Base-by-base conservation (phyloP, 257 asterid genomes). In the Penstemon barbatus region DNA sequence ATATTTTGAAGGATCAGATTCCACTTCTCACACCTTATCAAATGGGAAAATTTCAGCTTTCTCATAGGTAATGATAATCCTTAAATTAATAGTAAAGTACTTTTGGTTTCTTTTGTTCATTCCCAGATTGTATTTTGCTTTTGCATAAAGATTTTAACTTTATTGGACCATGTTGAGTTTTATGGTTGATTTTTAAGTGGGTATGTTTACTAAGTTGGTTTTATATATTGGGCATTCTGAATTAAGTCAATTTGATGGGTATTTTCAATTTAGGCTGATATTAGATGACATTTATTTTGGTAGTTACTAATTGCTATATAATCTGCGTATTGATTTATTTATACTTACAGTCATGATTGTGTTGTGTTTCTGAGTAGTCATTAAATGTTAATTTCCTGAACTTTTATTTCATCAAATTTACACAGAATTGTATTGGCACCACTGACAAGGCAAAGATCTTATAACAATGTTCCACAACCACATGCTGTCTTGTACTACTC, bases 371-470 rank as follows among this genome's bases (percentile, higher is more conserved):
- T 4, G n/a, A 0, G 38, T 15, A 13, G 33, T 1, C 51, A 41
- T n/a, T 61, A 10, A n/a, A 8, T 37, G 13, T 9, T 41, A 25
- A n/a, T 9, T 48, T 68, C n/a, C 55, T 65, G 41, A 13, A 48
- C 49, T 18, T 6, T 39, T 43, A n/a, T 15, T 65, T 45, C 46
- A 13, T 49, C 9, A 10, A 55, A 46, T 15, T 44, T 39, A 4
- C 39, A 10, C 83, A 87, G 92, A 75, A 70, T 87, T 71, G 89
- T 87, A 48, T 44, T 87, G 84, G 90, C 95, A 9, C 95, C 95
- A 3, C 61, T 89, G 61, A 85, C 95, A 3, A 84, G 95, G 78
- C 84, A 78, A 66, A 79, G 92, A 75, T 85, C 97, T 3, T 84
- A 57, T 5, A 65, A 69, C 50, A 78, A 82, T 41, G 73, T 89